These are phyloP conservation scores for Bruguiera sexangula DNA, from an alignment of 345 rosid species.

Conservation along the genomic window DNA sequence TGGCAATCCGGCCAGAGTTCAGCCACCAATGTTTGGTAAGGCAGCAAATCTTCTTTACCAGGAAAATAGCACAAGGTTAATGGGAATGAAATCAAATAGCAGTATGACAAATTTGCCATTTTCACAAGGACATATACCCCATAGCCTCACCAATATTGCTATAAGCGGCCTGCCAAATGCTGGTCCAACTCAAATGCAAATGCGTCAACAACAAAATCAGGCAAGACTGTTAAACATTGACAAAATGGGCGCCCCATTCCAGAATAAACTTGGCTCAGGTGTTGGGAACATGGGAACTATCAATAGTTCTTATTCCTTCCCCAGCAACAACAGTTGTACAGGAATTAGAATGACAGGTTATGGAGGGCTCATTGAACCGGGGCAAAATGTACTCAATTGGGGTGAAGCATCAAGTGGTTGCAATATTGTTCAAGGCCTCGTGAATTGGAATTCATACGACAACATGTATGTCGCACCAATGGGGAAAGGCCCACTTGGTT, in stretches of 20 bases:
- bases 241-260: neutral
- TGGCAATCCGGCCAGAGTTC: constrained; percentile 6
- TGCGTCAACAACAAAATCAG: constrained; percentile 13
- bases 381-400: constrained; percentile 1
- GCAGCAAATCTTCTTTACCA: neutral
- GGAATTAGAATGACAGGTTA: constrained; percentile 11
- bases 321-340: constrained; percentile 8
- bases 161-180: neutral
- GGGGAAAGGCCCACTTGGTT: neutral
- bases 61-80: neutral
- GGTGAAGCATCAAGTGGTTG: neutral
- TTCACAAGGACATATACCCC: too few relatives aligned
- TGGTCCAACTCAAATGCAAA: constrained; percentile 8
- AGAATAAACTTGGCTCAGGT: neutral
- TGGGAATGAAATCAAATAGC: neutral
- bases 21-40: constrained; percentile 1
- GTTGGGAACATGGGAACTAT: neutral
- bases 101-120: neutral
- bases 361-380: constrained; percentile 9
- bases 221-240: neutral
- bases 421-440: neutral
- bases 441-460: constrained; percentile 3
- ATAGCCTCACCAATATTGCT: neutral
- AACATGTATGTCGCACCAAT: neutral
- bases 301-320: neutral